Base-by-base conservation (phyloP, 2,329 filamentous ascomycete species). In the Pseudogymnoascus sp. region DNA sequence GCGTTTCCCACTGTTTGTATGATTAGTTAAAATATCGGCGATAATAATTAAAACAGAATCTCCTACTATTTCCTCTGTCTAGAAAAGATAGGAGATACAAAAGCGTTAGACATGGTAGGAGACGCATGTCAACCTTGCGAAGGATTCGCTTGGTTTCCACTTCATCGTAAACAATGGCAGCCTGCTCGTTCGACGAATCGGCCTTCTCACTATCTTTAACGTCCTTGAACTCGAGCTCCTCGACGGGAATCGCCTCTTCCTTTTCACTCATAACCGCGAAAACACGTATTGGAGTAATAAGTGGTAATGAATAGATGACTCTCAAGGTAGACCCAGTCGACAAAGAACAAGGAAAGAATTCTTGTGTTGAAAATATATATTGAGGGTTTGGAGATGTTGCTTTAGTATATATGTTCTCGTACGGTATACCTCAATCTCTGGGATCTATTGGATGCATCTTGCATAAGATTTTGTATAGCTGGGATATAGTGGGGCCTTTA, bases 71-170 rank as follows among this genome's bases (percentile, higher is more conserved):
- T 65, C 69, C 74, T 13, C 68, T 76, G 68, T 84, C 82, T 15
- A 84, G 75, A 67, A 82, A 84, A 71, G 82, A 83, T 64, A 84
- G 75, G 1, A 84, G 75, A 68, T 83, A 84, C 74, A 85, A 81
- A 47, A 83, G 63, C n/a, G 82, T 74, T 1, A 85, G 74, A 63
- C 80, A 76, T 2, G 83, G 82, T 40, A 85, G 76, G 1, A 85
- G 73, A 23, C 78, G 78, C 1, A 76, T 19, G 66, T 85, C 83
- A 15, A 84, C 76, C 67, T 83, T 84, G 17, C 79, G 75, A 33
- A 84, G 62, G 4, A 77, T 67, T 21, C 68, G 69, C 64, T 72
- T 72, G 60, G 65, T 66, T 42, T 69, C 42, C 21, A 28, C 21
- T 47, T 47, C 42, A 26, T 47, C 42, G 13, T 47, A 47, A 47